Conservation (phyloP, 2,329 filamentous ascomycete genomes). For the Pseudogymnoascus sp. region DNA sequence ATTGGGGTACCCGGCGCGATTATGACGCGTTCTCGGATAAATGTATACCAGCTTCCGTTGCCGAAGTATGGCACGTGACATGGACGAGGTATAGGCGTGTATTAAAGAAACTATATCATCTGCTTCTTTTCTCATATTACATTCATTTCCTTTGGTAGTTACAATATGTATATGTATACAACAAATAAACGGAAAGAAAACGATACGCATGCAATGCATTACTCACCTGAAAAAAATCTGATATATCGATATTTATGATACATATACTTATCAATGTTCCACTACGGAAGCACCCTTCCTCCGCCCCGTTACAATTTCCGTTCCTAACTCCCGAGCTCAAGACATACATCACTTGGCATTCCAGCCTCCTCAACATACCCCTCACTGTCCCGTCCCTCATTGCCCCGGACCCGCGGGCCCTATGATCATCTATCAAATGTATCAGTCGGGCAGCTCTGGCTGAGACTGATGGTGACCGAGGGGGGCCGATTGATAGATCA, state of each 20-base stretch:
- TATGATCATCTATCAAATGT: not conserved
- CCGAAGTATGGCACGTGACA: not conserved
- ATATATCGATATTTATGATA: not conserved
- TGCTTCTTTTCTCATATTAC: not conserved
- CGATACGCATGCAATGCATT: not conserved
- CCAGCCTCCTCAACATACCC: not conserved
- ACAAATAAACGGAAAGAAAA: not conserved
- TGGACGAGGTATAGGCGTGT: not conserved
- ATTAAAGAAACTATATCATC: not conserved
- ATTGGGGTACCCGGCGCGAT: not conserved
- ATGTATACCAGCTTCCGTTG: not conserved
- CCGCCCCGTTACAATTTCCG: not conserved
- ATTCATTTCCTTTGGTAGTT: not conserved
- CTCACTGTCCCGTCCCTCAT: not conserved
- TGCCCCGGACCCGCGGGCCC: not conserved
- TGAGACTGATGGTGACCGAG: not conserved
- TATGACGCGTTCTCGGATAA: not conserved
- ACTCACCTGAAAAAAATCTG: not conserved
- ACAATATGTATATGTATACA: not conserved
- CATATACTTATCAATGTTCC: not conserved
- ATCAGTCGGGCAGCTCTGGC: not conserved
- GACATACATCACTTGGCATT: not conserved
- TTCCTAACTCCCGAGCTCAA: slow-evolving; percentile 1
- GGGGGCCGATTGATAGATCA: not conserved
- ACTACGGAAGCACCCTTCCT: not conserved